phyloP scores from a whole-genome alignment of 2,329 filamentous ascomycete species.

The Fusarium agapanthi region DNA sequence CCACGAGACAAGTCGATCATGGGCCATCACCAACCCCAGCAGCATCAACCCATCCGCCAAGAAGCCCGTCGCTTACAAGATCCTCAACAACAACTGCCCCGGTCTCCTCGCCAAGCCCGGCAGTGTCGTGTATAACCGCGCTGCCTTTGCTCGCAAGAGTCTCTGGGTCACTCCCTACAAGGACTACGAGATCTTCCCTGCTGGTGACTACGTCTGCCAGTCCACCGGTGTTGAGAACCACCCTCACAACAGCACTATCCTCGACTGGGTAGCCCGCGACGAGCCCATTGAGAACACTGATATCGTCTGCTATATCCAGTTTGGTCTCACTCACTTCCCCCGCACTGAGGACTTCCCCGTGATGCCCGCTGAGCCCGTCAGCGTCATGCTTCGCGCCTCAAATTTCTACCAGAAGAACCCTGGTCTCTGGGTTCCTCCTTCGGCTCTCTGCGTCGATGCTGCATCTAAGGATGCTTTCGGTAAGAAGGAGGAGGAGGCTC shows the following conservation, averaged over 20 bases:
- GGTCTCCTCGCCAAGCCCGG: constrained; percentile 82
- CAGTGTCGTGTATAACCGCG: constrained; percentile 86
- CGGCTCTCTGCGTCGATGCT: constrained; percentile 37
- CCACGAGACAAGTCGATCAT: constrained; percentile 79
- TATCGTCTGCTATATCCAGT: constrained; percentile 92
- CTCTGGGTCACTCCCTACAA: constrained; percentile 61
- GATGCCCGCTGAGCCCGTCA: constrained; percentile 90
- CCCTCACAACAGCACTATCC: constrained; percentile 71
- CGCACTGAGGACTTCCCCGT: constrained; percentile 90
- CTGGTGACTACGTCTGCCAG: constrained; percentile 87
- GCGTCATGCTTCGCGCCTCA: constrained; percentile 77
- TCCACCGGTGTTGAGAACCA: constrained; percentile 74
- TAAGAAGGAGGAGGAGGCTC: constrained; percentile 22
- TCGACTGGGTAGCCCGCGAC: constrained; percentile 79
- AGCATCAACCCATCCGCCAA: constrained; percentile 85
- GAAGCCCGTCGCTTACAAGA: constrained; percentile 87
- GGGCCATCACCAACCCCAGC: constrained; percentile 89
- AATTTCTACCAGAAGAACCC: constrained; percentile 88
- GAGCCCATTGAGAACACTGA: constrained; percentile 82
- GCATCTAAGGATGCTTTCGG: constrained; percentile 35
- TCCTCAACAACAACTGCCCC: constrained; percentile 86
- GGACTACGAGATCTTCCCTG: constrained; percentile 85
- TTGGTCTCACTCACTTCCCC: constrained; percentile 90
- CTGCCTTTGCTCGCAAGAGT: constrained; percentile 75
- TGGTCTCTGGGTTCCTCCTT: constrained; percentile 79